Evolutionary conservation across 441 rosid species (phyloP), one percentile per base, ranked within the genome.

Genomic region (Pelargonium fulgidum): DNA sequence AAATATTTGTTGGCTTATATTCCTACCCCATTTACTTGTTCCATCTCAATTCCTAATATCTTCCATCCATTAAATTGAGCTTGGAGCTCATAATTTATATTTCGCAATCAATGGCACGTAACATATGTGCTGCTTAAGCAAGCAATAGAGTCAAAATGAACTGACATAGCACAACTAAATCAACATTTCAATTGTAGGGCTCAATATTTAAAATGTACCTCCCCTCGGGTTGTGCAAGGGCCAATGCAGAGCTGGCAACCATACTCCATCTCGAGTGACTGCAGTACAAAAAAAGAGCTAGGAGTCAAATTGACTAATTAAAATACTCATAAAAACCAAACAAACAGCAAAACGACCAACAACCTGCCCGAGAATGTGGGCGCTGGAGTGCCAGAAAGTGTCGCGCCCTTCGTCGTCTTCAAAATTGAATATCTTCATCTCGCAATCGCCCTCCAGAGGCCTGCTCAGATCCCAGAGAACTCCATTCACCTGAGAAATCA

Each of bases 171-270:
- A 26, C 33, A 26, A 26, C 33, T 0, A 26, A 26, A 26, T 26
- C 33, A 26, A 26, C 33, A 1, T 26, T 26, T 26, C 33, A 26
- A 26, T 14, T n/a, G 12, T n/a, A 29, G 45, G 26, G 42, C 62
- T 54, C 24, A 54, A 54, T 17, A 17, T 9, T 16, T 61, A 26
- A 20, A 3, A 62, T 45, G 19, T 83, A 92, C 99, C 98, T 95
- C 99, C 52, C 98, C 98, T 83, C 98, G 84, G 12, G 97, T 95
- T 61, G 98, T 95, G 76, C 98, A 95, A 47, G 99, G 99, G 64
- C 98, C 98, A 42, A 92, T 95, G 81, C 99, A 95, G 1, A 95
- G 87, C 79, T 88, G 81, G 84, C 96, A 95, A 42, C 99, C 97
- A 76, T 90, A 95, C 70, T 80, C 81, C 79, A 76, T 78, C 82